phyloP scores from a whole-genome alignment of 805 yeast genomes.

The Citeromyces nyonsensis region DNA sequence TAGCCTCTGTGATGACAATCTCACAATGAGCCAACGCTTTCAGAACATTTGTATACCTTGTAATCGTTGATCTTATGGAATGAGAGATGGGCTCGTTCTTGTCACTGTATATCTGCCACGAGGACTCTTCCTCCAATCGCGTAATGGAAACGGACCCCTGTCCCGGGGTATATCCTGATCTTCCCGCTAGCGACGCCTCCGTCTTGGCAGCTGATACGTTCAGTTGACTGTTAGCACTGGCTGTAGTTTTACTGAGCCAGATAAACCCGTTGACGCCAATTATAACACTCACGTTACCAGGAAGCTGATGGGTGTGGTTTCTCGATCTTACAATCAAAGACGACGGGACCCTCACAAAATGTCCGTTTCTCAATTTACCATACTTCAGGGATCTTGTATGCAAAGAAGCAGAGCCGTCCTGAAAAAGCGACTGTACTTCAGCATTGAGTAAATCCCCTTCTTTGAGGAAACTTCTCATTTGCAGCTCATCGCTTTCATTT shows the following conservation, averaged over 20 bases:
- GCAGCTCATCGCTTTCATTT: slow-evolving; percentile 88
- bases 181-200: slow-evolving; percentile 20
- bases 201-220: slow-evolving; percentile 13
- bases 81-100: slow-evolving; percentile 60
- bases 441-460: slow-evolving; percentile 95
- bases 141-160: slow-evolving; percentile 59
- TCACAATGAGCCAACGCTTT: slow-evolving; percentile 73
- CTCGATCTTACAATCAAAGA: slow-evolving; percentile 74
- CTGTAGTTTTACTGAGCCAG: slow-evolving; percentile 58
- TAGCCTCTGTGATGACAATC: slow-evolving; percentile 71
- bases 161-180: slow-evolving; percentile 31
- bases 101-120: slow-evolving; percentile 92
- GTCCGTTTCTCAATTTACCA: slow-evolving; percentile 89
- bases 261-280: slow-evolving; percentile 91
- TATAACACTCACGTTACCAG: slow-evolving; percentile 85
- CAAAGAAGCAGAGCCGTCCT: slow-evolving; percentile 83
- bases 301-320: slow-evolving; percentile 76
- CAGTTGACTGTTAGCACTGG: slow-evolving; percentile 5
- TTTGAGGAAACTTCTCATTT: slow-evolving; percentile 85
- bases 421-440: slow-evolving; percentile 82
- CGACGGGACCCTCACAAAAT: slow-evolving; percentile 67
- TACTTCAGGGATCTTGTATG: slow-evolving; percentile 93
- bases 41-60: slow-evolving; percentile 76
- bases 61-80: slow-evolving; percentile 52
- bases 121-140: slow-evolving; percentile 71